Conservation (phyloP, 2,329 filamentous ascomycete genomes). For the Penicillium capsulatum region DNA sequence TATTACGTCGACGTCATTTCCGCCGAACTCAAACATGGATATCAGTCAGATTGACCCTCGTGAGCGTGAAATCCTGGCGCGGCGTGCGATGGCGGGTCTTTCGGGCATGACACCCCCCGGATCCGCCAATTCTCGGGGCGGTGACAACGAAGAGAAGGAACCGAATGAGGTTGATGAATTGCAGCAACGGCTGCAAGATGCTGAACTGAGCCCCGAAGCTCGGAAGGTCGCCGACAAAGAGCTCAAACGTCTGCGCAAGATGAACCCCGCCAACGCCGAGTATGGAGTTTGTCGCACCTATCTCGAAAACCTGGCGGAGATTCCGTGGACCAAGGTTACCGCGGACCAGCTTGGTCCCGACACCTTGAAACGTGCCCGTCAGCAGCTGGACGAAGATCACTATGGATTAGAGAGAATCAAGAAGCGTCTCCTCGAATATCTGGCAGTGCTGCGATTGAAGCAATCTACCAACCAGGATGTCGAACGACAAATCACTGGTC, state of each 20-base stretch:
- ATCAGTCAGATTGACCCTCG: conserved; percentile 49
- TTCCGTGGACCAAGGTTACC: conserved; percentile 83
- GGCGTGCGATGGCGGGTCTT: conserved; percentile 44
- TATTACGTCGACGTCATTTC: conserved; percentile 63
- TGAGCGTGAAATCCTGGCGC: conserved; percentile 43
- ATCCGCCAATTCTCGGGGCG: conserved; percentile 45
- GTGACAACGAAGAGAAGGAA: conserved; percentile 68
- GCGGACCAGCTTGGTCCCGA: conserved; percentile 80
- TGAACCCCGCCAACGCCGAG: conserved; percentile 93
- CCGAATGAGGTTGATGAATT: conserved; percentile 86
- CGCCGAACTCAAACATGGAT: conserved; percentile 57
- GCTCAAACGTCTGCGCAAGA: conserved; percentile 81
- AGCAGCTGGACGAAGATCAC: conserved; percentile 92
- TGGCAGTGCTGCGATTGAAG: conserved; percentile 93
- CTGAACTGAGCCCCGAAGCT: conserved; percentile 76
- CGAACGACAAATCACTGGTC: conserved; percentile 65
- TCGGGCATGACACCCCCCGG: conserved; percentile 40
- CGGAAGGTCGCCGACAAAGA: conserved; percentile 88
- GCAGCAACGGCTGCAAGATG: conserved; percentile 78
- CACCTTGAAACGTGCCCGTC: conserved; percentile 72
- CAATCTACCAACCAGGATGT: conserved; percentile 82
- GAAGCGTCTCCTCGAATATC: conserved; percentile 89
- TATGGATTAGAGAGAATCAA: conserved; percentile 97
- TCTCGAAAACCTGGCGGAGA: conserved; percentile 87
- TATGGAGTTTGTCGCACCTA: conserved; percentile 93